phyloP scores from a whole-genome alignment of 1,284 basidiomycete genomes.

The Cutaneotrichosporon cyanovorans region DNA sequence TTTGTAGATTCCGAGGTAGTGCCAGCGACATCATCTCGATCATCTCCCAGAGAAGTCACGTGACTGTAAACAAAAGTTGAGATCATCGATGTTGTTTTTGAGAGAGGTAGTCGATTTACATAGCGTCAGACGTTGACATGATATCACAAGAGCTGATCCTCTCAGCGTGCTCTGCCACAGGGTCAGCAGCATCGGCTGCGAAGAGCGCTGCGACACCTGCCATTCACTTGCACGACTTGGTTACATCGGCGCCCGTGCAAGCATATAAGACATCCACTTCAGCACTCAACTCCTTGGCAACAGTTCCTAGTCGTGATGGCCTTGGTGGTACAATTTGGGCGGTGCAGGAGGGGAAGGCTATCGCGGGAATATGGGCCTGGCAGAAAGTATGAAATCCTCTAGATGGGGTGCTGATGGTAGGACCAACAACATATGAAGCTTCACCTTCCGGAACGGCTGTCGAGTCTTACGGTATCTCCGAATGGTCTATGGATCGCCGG shows the following conservation, averaged over 20 bases:
- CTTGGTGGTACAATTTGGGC: slow-evolving; percentile 43
- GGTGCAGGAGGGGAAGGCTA: slow-evolving; percentile 46
- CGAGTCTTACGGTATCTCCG: slow-evolving; percentile 67
- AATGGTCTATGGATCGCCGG: slow-evolving; percentile 72
- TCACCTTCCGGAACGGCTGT: slow-evolving; percentile 79
- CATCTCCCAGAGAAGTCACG: too few species aligned
- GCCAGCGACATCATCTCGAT: too few species aligned
- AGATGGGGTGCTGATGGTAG: slow-evolving; percentile 46
- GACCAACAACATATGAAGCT: slow-evolving; percentile 81
- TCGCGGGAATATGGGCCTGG: slow-evolving; percentile 47
- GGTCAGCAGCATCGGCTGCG: slow-evolving; percentile 14
- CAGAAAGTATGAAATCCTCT: slow-evolving; percentile 40
- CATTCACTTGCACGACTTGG: slow-evolving; percentile 44
- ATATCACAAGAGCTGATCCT: slow-evolving; percentile 41
- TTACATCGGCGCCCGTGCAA: slow-evolving; percentile 40
- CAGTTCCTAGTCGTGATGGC: slow-evolving; percentile 33
- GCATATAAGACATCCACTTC: slow-evolving; percentile 45
- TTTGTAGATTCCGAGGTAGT: too few species aligned
- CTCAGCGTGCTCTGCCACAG: slow-evolving; percentile 32
- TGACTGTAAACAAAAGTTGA: too few species aligned
- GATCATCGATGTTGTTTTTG: too few species aligned
- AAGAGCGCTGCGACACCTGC: slow-evolving; percentile 33
- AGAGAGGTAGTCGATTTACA: too few species aligned
- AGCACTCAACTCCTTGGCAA: slow-evolving; percentile 28
- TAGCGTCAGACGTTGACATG: slow-evolving; percentile 14